Evolutionary conservation across 1,139 yeast genomes (phyloP).

Genomic region (Debaryomycetaceae sp.): DNA sequence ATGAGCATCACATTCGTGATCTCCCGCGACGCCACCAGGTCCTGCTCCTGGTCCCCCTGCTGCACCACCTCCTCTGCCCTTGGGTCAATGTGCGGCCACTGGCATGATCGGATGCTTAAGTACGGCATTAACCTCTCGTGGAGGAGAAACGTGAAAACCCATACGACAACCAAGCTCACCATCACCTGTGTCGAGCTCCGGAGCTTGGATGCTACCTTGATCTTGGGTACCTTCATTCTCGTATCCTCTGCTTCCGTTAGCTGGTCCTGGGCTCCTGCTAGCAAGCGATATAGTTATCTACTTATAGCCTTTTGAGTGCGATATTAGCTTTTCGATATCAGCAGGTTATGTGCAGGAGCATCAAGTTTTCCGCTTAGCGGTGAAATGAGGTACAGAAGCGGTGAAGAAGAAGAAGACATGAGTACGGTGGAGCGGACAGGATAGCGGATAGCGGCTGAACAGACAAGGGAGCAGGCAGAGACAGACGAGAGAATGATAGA

Average conservation of each 20-base stretch:
- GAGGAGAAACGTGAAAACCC: conserved; percentile 29
- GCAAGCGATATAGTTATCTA: no score
- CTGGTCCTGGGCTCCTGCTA: no score
- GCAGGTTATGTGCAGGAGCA: no score
- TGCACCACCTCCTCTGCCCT: conserved; percentile 1
- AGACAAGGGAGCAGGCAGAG: no score
- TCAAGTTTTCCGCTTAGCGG: no score
- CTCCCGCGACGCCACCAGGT: not conserved
- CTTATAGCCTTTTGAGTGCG: no score
- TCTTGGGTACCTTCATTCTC: not conserved
- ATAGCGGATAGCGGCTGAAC: no score
- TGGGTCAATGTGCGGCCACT: conserved; percentile 23
- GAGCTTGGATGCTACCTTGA: conserved; percentile 13
- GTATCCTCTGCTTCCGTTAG: no score
- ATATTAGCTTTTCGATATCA: no score
- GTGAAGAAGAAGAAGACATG: no score
- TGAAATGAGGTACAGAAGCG: no score
- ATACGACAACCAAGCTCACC: conserved; percentile 18
- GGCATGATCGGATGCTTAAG: conserved; percentile 25
- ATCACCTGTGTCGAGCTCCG: conserved; percentile 26
- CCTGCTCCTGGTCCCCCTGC: conserved; percentile 7
- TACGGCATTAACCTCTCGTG: conserved; percentile 35
- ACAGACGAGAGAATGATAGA: conserved; percentile 4
- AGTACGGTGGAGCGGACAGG: no score
- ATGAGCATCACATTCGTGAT: conserved; percentile 30